These are phyloP conservation scores for Komagataella ulmi DNA, from an alignment of 805 yeast genomes.

Conservation along the genomic window DNA sequence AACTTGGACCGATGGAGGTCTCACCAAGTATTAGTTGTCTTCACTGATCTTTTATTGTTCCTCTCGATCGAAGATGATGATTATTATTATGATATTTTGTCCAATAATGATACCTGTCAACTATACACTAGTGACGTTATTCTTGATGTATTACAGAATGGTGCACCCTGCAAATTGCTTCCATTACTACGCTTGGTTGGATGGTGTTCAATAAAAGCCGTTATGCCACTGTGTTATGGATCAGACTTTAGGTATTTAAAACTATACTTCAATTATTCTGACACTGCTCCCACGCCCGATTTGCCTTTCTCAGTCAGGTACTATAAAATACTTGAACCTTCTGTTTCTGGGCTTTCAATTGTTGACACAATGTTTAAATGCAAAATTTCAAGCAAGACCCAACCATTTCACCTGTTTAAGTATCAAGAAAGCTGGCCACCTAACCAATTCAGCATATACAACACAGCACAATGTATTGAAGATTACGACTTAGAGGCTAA, in stretches of 20 bases:
- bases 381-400: slow-evolving; percentile 58
- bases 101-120: neutral
- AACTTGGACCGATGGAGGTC: neutral
- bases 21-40: slow-evolving; percentile 45
- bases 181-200: neutral
- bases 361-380: slow-evolving; percentile 49
- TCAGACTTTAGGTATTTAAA: neutral
- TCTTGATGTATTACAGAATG: neutral
- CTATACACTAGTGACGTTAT: neutral
- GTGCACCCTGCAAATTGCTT: neutral
- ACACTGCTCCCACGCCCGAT: neutral
- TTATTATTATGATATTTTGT: neutral
- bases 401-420: slow-evolving; percentile 79
- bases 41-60: slow-evolving; percentile 69
- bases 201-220: neutral
- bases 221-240: neutral
- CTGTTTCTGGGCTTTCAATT: neutral
- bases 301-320: neutral
- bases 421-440: slow-evolving; percentile 9
- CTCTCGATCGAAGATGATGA: slow-evolving; percentile 26
- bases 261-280: neutral
- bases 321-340: neutral
- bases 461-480: slow-evolving; percentile 54
- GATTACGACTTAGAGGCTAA: slow-evolving; percentile 39
- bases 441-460: slow-evolving; percentile 25